Base-by-base conservation (phyloP, 2,329 filamentous ascomycete species). In the Pyrenochaeta sp. region DNA sequence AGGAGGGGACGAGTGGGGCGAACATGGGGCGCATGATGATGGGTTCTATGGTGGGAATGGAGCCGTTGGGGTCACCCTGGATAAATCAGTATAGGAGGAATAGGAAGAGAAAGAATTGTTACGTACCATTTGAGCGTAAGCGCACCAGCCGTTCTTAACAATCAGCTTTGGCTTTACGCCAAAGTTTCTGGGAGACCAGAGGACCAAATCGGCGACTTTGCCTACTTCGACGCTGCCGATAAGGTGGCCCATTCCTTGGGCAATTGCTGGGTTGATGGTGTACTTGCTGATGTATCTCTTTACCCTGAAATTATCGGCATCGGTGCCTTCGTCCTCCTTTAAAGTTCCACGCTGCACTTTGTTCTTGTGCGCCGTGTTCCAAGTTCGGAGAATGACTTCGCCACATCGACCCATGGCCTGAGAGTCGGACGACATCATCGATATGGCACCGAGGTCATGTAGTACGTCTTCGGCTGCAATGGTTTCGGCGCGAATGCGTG, bases 281-380 rank as follows among this genome's bases (percentile, higher is more conserved):
- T 97, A 97, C 79, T 98, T 98, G 79, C 89, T 92, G 40, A 98
- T 83, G 73, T 98, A 98, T 21, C 94, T 80, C 81, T 96, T 97
- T 6, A 96, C 94, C 35, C 94, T 82, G 78, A 92, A 92, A 75
- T 98, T 98, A 72, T 98, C 94, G 0, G 90, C 91, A 10, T 82
- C 89, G 0, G 90, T 89, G 18, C 85, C 91, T 59, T 89, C 82
- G 67, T 98, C 94, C 79, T 96, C 90, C 6, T 85, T 80, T 23
- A 98, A 78, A 1, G 77, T 71, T 0, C 94, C 94, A 7, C 93
- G 85, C 78, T 97, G 92, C 15, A 88, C 73, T 77, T 96, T 97
- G 75, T 98, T 98, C 85, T 97, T 97, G 78, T 97, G 92, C 0
- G 94, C 94, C 2, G 94, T 98, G 77, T 97, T 93, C 94, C 94